A percentile compares a stretch with the other conserved stretches of the same genome.
phyloP scores from a whole-genome alignment of 2,329 filamentous ascomycete genomes.

The Biscogniauxia sp. region DNA sequence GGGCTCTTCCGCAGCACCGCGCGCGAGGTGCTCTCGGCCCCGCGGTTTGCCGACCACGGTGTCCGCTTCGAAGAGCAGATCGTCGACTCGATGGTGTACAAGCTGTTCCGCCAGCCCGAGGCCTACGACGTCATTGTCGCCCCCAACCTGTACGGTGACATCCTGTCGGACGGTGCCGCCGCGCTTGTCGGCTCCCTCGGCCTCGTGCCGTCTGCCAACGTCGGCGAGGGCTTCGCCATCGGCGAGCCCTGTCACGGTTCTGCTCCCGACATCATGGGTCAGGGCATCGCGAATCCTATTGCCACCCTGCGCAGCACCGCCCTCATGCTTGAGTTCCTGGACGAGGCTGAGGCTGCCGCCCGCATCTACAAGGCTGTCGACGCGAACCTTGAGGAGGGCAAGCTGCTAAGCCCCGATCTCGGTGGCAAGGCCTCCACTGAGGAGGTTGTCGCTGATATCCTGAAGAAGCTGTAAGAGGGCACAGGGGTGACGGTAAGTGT shows the following conservation, averaged over 20 bases:
- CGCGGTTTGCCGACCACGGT: constrained; percentile 53
- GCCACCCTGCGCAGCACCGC: constrained; percentile 88
- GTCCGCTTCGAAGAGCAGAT: constrained; percentile 92
- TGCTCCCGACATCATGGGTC: constrained; percentile 91
- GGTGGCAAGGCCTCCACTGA: constrained; percentile 83
- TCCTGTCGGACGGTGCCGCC: constrained; percentile 91
- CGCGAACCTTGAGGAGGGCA: constrained; percentile 80
- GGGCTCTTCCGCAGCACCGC: constrained; percentile 87
- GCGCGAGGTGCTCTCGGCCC: constrained; percentile 65
- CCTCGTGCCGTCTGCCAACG: constrained; percentile 91
- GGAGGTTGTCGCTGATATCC: constrained; percentile 83
- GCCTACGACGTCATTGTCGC: constrained; percentile 98
- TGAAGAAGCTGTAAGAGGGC: constrained; percentile 67
- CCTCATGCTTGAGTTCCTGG: constrained; percentile 94
- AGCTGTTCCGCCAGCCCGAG: constrained; percentile 93
- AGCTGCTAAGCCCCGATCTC: constrained; percentile 81
- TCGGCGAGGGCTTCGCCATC: constrained; percentile 90
- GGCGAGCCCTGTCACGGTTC: constrained; percentile 97
- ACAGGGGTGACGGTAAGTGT: neutral
- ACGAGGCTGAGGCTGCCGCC: constrained; percentile 81
- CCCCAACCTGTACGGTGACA: constrained; percentile 96
- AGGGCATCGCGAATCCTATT: constrained; percentile 93
- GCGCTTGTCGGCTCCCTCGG: constrained; percentile 90
- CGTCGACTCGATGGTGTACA: constrained; percentile 99
- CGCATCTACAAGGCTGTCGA: constrained; percentile 92